A percentile compares a stretch with the other conserved stretches of the same genome.
Conservation (phyloP, 2,329 filamentous ascomycete species). For the Beauveria caledonica region DNA sequence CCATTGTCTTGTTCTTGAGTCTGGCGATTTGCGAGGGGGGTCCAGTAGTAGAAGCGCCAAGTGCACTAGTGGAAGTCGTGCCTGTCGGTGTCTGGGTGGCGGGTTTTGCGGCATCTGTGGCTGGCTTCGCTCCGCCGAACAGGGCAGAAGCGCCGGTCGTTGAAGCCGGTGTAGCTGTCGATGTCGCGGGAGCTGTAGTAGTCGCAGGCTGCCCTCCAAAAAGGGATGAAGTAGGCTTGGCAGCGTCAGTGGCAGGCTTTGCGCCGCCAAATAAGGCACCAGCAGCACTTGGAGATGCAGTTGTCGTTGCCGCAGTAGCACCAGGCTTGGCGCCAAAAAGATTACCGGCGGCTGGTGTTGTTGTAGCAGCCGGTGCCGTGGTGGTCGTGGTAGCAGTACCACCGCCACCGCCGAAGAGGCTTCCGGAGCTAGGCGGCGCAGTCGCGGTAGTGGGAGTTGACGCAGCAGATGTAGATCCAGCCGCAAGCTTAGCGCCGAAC, state of each 20-base stretch:
- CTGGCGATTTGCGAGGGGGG: slow-evolving; percentile 79
- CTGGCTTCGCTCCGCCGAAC: slow-evolving; percentile 25
- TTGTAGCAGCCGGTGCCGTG: slow-evolving; percentile 18
- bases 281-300: slow-evolving; percentile 23
- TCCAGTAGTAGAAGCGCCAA: slow-evolving; percentile 70
- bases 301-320: slow-evolving; percentile 23
- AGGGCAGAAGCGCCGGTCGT: slow-evolving; percentile 23
- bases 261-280: slow-evolving; percentile 27
- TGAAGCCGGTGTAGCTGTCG: slow-evolving; percentile 21
- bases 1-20: slow-evolving; percentile 97
- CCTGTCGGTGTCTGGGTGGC: slow-evolving; percentile 19
- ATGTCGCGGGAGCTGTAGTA: slow-evolving; percentile 17
- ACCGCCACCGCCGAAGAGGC: slow-evolving; percentile 16
- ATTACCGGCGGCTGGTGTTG: slow-evolving; percentile 10
- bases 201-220: slow-evolving; percentile 28
- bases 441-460: slow-evolving; percentile 16
- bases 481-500: slow-evolving; percentile 18
- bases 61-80: slow-evolving; percentile 24
- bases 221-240: slow-evolving; percentile 18
- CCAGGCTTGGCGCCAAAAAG: slow-evolving; percentile 36
- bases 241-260: slow-evolving; percentile 18
- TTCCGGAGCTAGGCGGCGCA: slow-evolving; percentile 14
- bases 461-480: slow-evolving; percentile 17
- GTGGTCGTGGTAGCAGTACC: slow-evolving; percentile 16
- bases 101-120: slow-evolving; percentile 22